Evolutionary conservation across 352 stramenopile genomes (phyloP).

Genomic region (Phytophthora kernoviae): DNA sequence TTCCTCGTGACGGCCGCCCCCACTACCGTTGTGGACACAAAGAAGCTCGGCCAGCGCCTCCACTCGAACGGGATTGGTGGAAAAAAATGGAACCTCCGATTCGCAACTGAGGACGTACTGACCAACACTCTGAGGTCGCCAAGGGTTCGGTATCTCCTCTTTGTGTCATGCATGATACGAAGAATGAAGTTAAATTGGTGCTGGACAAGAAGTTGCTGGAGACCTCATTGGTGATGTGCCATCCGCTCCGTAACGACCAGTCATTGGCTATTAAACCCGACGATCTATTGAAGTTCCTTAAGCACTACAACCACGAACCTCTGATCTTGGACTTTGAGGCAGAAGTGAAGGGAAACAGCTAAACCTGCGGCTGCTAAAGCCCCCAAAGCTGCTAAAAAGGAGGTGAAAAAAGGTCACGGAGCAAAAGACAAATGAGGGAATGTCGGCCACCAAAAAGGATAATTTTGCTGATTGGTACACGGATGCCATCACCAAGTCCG

Average conservation of each 20-base stretch:
- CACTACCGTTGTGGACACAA: conserved; percentile 91
- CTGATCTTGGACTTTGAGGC: conserved; percentile 89
- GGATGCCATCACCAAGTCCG: conserved; percentile 96
- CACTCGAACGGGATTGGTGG: conserved; percentile 63
- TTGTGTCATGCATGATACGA: conserved; percentile 89
- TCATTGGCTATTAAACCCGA: conserved; percentile 83
- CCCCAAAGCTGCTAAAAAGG: conserved; percentile 52
- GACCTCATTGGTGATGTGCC: conserved; percentile 76
- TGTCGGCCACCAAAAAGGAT: conserved; percentile 94
- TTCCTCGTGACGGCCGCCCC: conserved; percentile 93
- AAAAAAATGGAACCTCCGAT: conserved; percentile 94
- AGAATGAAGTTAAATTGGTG: conserved; percentile 87
- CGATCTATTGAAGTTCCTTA: conserved; percentile 88
- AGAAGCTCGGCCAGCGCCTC: conserved; percentile 89
- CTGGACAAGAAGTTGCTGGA: conserved; percentile 93
- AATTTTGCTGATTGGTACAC: conserved; percentile 98
- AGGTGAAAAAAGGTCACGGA: conserved; percentile 65
- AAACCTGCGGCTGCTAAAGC: conserved; percentile 23
- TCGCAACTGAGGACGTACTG: conserved; percentile 90
- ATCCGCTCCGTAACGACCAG: conserved; percentile 94
- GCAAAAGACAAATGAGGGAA: conserved; percentile 82
- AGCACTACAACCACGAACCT: conserved; percentile 87
- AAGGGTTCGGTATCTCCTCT: conserved; percentile 95
- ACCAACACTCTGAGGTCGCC: conserved; percentile 84
- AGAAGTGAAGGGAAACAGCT: conserved; percentile 19